Conservation (phyloP, 228 moss, liverwort and hornwort genomes). For the Sphagnum magellanicum region DNA sequence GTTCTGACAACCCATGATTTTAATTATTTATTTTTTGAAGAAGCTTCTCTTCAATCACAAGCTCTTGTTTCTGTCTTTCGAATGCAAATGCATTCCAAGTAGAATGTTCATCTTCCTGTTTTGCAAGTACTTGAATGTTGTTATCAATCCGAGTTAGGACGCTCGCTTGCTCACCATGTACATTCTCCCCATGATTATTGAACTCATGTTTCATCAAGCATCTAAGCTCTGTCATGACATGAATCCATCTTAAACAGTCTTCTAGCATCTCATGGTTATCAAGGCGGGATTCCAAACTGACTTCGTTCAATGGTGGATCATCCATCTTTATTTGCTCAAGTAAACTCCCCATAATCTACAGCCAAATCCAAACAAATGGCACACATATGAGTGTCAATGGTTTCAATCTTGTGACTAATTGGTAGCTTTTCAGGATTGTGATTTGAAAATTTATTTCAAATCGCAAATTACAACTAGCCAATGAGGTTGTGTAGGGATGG, state of each 20-base stretch:
- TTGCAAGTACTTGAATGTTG: conserved; percentile 12
- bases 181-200: conserved; percentile 14
- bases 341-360: conserved; percentile 26
- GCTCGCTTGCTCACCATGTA: conserved; percentile 16
- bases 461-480: no score
- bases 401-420: no score
- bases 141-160: conserved; percentile 17
- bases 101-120: conserved; percentile 19
- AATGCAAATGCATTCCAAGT: conserved; percentile 35
- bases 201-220: conserved; percentile 24
- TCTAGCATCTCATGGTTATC: conserved; percentile 40
- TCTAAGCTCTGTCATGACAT: conserved; percentile 48
- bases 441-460: no score
- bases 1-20: conserved; percentile 2
- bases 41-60: conserved; percentile 10
- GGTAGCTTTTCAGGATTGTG: no score
- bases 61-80: conserved; percentile 32
- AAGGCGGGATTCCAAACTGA: conserved; percentile 21
- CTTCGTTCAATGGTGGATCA: conserved; percentile 24
- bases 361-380: not conserved
- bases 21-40: conserved; percentile 11
- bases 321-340: conserved; percentile 20
- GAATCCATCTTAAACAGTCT: conserved; percentile 42
- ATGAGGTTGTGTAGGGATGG: no score
- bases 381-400: no score